phyloP scores from a whole-genome alignment of 2,329 filamentous ascomycete species.

The Aspergillus pseudotamarii region DNA sequence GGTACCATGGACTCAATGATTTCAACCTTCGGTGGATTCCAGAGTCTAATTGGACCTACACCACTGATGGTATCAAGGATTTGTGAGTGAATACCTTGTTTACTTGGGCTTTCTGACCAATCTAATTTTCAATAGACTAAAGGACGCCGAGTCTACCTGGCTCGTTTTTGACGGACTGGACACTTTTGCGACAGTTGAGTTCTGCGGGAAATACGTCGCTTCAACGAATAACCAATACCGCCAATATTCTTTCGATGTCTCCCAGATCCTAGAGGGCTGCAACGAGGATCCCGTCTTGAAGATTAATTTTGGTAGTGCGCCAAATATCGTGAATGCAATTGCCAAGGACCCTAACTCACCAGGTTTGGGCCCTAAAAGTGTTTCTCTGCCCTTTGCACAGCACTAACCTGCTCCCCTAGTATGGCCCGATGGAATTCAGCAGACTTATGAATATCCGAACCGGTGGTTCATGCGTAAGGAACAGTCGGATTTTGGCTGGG shows the following conservation, averaged over 20 bases:
- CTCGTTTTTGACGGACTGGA: slow-evolving; percentile 66
- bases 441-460: slow-evolving; percentile 55
- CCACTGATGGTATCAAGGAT: slow-evolving; percentile 47
- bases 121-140: slow-evolving; percentile 22
- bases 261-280: slow-evolving; percentile 50
- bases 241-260: slow-evolving; percentile 63
- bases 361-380: slow-evolving; percentile 27
- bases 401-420: slow-evolving; percentile 28
- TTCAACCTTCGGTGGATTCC: slow-evolving; percentile 63
- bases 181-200: slow-evolving; percentile 59
- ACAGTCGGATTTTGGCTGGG: slow-evolving; percentile 67
- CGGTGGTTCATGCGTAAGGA: slow-evolving; percentile 63
- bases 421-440: slow-evolving; percentile 55
- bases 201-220: slow-evolving; percentile 59
- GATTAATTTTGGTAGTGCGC: slow-evolving; percentile 62
- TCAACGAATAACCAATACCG: slow-evolving; percentile 65
- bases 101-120: neutral
- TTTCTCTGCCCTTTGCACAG: neutral
- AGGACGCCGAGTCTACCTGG: slow-evolving; percentile 49
- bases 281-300: slow-evolving; percentile 42
- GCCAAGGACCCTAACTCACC: slow-evolving; percentile 53
- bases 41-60: slow-evolving; percentile 65
- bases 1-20: slow-evolving; percentile 60
- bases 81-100: slow-evolving; percentile 36
- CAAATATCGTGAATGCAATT: slow-evolving; percentile 56